Evolutionary conservation across 805 yeast species (phyloP).

Genomic region (Lachancea lanzarotensis): DNA sequence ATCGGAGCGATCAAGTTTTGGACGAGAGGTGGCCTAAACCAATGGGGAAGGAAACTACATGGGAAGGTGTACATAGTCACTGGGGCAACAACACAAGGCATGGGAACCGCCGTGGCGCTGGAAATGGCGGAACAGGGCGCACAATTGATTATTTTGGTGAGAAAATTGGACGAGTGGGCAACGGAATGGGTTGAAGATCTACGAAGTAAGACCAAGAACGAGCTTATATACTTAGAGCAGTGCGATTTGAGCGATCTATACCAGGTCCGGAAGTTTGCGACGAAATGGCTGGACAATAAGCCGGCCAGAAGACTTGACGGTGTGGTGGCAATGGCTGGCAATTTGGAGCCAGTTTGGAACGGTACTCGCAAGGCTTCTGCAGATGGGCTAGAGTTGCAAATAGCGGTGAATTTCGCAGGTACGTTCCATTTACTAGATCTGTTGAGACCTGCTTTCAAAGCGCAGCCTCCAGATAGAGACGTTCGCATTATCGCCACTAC

Average conservation of each 20-base stretch:
- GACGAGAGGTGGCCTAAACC: slow-evolving; percentile 72
- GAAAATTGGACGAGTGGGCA: slow-evolving; percentile 67
- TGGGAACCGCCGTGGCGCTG: slow-evolving; percentile 70
- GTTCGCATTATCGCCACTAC: slow-evolving; percentile 75
- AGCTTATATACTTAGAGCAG: slow-evolving; percentile 80
- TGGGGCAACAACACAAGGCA: slow-evolving; percentile 87
- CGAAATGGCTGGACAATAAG: slow-evolving; percentile 84
- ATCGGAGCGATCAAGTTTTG: slow-evolving; percentile 56
- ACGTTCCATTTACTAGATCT: slow-evolving; percentile 77
- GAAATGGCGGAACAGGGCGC: slow-evolving; percentile 82
- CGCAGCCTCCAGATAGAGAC: slow-evolving; percentile 93
- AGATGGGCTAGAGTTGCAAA: slow-evolving; percentile 85
- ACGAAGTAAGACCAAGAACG: slow-evolving; percentile 61
- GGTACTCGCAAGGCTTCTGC: slow-evolving; percentile 53
- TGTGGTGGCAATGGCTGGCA: slow-evolving; percentile 81
- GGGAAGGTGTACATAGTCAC: slow-evolving; percentile 79
- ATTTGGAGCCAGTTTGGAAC: slow-evolving; percentile 60
- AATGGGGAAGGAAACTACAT: slow-evolving; percentile 90
- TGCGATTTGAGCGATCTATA: slow-evolving; percentile 72
- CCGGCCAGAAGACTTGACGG: slow-evolving; percentile 93
- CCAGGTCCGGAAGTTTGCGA: slow-evolving; percentile 82
- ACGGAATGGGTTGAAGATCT: slow-evolving; percentile 74
- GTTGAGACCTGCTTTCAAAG: slow-evolving; percentile 73
- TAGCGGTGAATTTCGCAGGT: slow-evolving; percentile 74
- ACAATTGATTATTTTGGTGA: slow-evolving; percentile 67